These are phyloP conservation scores for Gossypium davidsonii DNA, from an alignment of 441 rosid genomes.

Conservation along the genomic window DNA sequence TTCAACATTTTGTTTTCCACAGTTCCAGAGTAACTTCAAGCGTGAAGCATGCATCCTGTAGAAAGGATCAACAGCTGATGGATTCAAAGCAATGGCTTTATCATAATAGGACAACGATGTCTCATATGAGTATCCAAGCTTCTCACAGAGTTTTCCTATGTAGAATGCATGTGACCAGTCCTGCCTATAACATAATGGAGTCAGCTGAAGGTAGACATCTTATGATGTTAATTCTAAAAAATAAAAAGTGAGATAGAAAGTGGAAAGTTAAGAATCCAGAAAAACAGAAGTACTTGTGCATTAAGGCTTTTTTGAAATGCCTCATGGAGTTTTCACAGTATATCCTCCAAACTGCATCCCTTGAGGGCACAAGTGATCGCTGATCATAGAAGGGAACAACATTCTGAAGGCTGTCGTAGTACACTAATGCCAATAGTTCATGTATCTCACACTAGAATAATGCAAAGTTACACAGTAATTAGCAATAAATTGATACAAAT, in stretches of 20 bases:
- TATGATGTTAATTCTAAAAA: constrained; percentile 18
- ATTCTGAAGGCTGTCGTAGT: constrained; percentile 98
- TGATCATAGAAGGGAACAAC: constrained; percentile 96
- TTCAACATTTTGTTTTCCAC: constrained; percentile 64
- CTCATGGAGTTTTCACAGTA: constrained; percentile 81
- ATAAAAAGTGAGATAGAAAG: constrained; percentile 3
- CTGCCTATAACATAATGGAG: constrained; percentile 46
- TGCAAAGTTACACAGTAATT: constrained; percentile 24
- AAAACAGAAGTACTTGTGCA: constrained; percentile 52
- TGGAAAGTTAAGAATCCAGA: constrained; percentile 14
- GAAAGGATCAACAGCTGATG: constrained; percentile 87
- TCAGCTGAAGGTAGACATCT: constrained; percentile 14
- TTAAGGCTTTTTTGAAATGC: constrained; percentile 88
- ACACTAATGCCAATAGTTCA: constrained; percentile 91
- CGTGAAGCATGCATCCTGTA: constrained; percentile 99
- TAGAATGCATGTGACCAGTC: constrained; percentile 99
- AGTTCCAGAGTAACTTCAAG: constrained; percentile 66
- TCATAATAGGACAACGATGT: constrained; percentile 67
- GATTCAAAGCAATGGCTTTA: constrained; percentile 76
- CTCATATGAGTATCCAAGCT: constrained; percentile 72
- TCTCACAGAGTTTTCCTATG: constrained; percentile 94
- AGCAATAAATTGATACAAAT: constrained; percentile 12
- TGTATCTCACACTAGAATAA: constrained; percentile 82
- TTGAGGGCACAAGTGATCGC: constrained; percentile 69
- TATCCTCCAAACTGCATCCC: constrained; percentile 71